Conservation (phyloP, 2,329 filamentous ascomycete species). For the Neonectria neomacrospora region DNA sequence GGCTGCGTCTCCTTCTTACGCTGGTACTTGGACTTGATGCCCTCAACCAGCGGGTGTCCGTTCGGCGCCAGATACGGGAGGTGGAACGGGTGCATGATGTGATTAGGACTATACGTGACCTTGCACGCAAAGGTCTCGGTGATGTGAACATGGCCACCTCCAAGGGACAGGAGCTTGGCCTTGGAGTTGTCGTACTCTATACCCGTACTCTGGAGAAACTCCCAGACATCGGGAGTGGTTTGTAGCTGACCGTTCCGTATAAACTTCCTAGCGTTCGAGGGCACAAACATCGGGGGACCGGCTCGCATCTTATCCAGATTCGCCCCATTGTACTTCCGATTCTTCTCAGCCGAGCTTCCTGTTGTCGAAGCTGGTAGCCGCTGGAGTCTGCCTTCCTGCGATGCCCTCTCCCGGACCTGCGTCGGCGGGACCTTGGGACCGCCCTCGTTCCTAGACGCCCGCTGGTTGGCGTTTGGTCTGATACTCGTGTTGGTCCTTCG, state of each 20-base stretch:
- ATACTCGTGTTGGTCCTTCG: constrained; percentile 19
- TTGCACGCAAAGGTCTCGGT: constrained; percentile 36
- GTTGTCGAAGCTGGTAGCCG: constrained; percentile 32
- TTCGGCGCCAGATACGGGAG: constrained; percentile 47
- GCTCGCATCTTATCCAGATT: not conserved
- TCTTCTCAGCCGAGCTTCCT: constrained; percentile 27
- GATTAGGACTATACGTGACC: constrained; percentile 42
- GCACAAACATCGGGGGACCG: constrained; percentile 25
- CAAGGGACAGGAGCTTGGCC: constrained; percentile 27
- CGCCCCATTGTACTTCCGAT: constrained; percentile 12
- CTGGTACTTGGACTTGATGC: constrained; percentile 44
- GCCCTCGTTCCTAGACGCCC: constrained; percentile 23
- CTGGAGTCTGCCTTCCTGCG: not conserved
- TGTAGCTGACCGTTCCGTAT: constrained; percentile 41
- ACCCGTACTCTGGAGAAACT: constrained; percentile 43
- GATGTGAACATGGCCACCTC: constrained; percentile 24
- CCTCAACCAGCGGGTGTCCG: constrained; percentile 47
- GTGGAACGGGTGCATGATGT: constrained; percentile 50
- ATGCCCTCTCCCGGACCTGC: not conserved
- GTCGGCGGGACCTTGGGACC: not conserved
- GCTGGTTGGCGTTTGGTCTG: constrained; percentile 8
- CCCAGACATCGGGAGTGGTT: constrained; percentile 44
- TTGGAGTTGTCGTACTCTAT: constrained; percentile 42
- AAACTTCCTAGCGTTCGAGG: constrained; percentile 35
- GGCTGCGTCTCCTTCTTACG: constrained; percentile 42